These are phyloP conservation scores for Epithemia pelagica DNA, from an alignment of 108 stramenopile species.

Conservation along the genomic window DNA sequence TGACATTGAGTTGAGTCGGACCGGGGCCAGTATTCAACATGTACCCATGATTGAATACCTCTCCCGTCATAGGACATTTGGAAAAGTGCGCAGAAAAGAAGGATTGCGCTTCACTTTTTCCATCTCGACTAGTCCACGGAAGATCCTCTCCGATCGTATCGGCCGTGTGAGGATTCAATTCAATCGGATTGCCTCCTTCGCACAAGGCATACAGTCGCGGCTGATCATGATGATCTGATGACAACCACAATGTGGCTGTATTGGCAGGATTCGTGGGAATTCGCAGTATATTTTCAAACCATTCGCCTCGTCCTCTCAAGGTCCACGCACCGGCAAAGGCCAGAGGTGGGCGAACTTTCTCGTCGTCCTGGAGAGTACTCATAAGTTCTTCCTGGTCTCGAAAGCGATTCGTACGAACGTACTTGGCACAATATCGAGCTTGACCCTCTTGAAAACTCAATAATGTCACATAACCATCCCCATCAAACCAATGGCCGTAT, in stretches of 20 bases:
- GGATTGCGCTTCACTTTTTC: conserved; percentile 3
- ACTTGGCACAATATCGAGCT: conserved; percentile 20
- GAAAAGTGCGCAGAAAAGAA: conserved; percentile 33
- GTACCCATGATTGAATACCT: conserved; percentile 31
- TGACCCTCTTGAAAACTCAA: conserved; percentile 21
- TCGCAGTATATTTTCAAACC: conserved; percentile 24
- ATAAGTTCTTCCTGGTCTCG: conserved; percentile 19
- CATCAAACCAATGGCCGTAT: conserved; percentile 43
- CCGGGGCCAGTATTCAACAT: conserved; percentile 7
- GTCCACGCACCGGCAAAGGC: conserved; percentile 36
- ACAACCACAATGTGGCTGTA: conserved; percentile 23
- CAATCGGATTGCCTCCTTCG: conserved; percentile 33
- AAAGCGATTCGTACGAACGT: conserved; percentile 27
- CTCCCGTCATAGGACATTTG: conserved; percentile 15
- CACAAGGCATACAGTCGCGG: conserved; percentile 24
- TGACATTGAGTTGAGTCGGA: conserved; percentile 22
- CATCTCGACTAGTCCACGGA: not conserved
- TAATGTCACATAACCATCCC: conserved; percentile 24
- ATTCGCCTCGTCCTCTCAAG: conserved; percentile 15
- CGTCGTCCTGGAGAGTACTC: not conserved
- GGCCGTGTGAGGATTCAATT: conserved; percentile 22
- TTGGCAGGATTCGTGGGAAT: conserved; percentile 30
- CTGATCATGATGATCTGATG: not conserved
- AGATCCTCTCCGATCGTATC: conserved; percentile 14
- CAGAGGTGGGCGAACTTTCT: conserved; percentile 10